A percentile compares a stretch with the other conserved stretches of the same genome.
phyloP scores from a whole-genome alignment of 441 rosid genomes.

The Jatropha podagrica region DNA sequence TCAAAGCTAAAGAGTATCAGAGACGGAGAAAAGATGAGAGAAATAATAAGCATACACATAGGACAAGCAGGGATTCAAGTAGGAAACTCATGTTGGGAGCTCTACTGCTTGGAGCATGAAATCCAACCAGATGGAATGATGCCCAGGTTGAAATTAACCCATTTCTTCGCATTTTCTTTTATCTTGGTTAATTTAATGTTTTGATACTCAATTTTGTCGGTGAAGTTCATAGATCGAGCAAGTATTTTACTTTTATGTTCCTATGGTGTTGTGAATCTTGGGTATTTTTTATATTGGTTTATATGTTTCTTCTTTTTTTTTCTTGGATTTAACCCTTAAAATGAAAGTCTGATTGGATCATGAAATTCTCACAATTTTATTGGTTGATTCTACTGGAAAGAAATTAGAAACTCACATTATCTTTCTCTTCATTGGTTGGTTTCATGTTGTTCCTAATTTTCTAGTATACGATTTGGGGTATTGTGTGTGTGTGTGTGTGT shows the following conservation, averaged over 20 bases:
- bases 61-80: constrained; percentile 94
- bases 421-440: background rate
- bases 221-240: background rate
- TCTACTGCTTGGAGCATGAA: constrained; percentile 84
- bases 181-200: background rate
- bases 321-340: background rate
- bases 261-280: background rate
- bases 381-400: background rate
- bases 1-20: background rate
- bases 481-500: background rate
- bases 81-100: constrained; percentile 92
- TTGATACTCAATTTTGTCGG: background rate
- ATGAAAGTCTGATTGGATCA: background rate
- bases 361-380: background rate
- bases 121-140: constrained; percentile 80
- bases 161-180: background rate
- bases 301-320: background rate
- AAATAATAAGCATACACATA: constrained; percentile 81
- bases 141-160: constrained; percentile 50
- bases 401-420: background rate
- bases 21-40: constrained; percentile 52
- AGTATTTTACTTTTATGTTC: background rate
- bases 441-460: background rate
- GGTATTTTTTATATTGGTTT: background rate
- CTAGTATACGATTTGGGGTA: background rate